Percentiles rank a stretch among this genome's conserved stretches.
These are phyloP conservation scores for Sarocladiaceae sp. DNA, from an alignment of 2,329 filamentous ascomycete species.

Conservation along the genomic window DNA sequence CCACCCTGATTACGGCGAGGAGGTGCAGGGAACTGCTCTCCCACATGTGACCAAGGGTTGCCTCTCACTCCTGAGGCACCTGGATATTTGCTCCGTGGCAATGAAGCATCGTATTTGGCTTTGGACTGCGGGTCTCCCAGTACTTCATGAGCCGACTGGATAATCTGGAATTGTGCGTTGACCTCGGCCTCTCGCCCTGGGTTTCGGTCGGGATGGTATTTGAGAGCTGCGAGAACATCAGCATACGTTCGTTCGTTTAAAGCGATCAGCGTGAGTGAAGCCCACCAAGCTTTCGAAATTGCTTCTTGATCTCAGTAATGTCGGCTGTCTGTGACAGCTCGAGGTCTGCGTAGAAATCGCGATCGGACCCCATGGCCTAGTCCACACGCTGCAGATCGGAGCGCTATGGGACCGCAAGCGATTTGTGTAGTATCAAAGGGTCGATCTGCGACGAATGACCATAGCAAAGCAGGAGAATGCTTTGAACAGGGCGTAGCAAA, in stretches of 20 bases:
- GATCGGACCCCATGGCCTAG: conserved; percentile 37
- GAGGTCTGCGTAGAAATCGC: conserved; percentile 84
- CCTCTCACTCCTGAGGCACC: conserved; percentile 51
- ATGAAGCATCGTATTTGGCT: conserved; percentile 48
- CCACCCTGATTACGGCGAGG: conserved; percentile 33
- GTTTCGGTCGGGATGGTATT: conserved; percentile 87
- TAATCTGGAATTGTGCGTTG: conserved; percentile 78
- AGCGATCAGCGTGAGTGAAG: neutral
- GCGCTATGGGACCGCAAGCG: conserved; percentile 8
- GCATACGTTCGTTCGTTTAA: neutral
- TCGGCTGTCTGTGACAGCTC: conserved; percentile 66
- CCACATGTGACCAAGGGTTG: conserved; percentile 52
- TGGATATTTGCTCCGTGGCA: conserved; percentile 36
- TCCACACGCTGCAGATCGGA: conserved; percentile 10
- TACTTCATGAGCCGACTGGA: conserved; percentile 82
- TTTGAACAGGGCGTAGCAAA: neutral
- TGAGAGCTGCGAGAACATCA: conserved; percentile 54
- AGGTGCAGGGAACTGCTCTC: conserved; percentile 46
- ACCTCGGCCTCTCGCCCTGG: conserved; percentile 76
- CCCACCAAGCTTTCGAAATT: conserved; percentile 78
- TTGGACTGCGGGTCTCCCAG: conserved; percentile 47
- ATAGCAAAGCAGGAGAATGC: neutral
- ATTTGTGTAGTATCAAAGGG: neutral
- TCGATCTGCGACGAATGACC: neutral
- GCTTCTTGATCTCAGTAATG: conserved; percentile 74